Evolutionary conservation across 495 filamentous ascomycete species (phyloP).

Genomic region (Pyrenula aspistea): DNA sequence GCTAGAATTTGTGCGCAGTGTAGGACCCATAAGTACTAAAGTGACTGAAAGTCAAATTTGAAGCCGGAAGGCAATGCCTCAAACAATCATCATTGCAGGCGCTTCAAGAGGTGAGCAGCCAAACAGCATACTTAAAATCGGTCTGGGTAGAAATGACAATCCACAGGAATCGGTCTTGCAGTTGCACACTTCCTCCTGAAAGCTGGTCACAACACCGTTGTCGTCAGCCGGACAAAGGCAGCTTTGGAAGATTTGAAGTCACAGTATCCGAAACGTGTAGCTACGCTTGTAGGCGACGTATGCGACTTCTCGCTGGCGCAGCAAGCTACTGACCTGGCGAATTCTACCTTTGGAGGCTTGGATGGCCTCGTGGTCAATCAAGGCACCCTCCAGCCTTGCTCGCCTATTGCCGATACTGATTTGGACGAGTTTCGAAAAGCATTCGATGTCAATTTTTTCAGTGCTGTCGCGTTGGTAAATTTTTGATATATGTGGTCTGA

Average conservation of each 20-base stretch:
- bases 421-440: slow-evolving; percentile 60
- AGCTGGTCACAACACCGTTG: slow-evolving; percentile 56
- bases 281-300: slow-evolving; percentile 65
- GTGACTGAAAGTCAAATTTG: no score
- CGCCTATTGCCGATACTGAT: slow-evolving; percentile 49
- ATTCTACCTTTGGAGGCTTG: slow-evolving; percentile 54
- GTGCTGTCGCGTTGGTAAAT: slow-evolving; percentile 63
- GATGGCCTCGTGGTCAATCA: slow-evolving; percentile 86
- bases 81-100: slow-evolving; percentile 52
- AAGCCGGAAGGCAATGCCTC: slow-evolving; percentile 21
- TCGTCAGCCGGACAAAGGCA: slow-evolving; percentile 58
- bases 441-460: slow-evolving; percentile 79
- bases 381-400: slow-evolving; percentile 68
- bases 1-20: no score
- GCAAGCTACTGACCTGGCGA: slow-evolving; percentile 48
- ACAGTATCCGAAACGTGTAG: slow-evolving; percentile 54
- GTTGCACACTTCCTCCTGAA: slow-evolving; percentile 60
- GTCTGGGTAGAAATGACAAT: background rate
- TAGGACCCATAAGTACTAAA: no score
- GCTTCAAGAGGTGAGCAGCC: slow-evolving; percentile 41
- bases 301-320: slow-evolving; percentile 48
- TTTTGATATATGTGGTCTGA: background rate
- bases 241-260: slow-evolving; percentile 55
- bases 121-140: slow-evolving; percentile 1
- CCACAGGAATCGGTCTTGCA: slow-evolving; percentile 71